A percentile compares a stretch with the other conserved stretches of the same genome.
Evolutionary conservation across 2,329 filamentous ascomycete genomes (phyloP).

Genomic region (Venturia oleaginea): DNA sequence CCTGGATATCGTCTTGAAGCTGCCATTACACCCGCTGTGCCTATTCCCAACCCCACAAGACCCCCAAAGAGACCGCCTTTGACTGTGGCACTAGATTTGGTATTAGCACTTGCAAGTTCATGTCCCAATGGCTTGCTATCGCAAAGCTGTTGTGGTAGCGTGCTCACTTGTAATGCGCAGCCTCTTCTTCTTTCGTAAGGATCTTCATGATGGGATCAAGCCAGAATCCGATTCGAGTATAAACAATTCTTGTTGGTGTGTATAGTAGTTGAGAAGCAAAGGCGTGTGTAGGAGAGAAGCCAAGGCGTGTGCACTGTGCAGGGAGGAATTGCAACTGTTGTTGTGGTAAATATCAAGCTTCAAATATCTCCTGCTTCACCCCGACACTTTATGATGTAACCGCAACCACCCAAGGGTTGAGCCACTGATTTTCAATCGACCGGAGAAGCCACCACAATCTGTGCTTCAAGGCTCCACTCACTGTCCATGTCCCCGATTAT

Average conservation of each 20-base stretch:
- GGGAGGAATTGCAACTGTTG: background rate
- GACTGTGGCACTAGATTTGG: slow-evolving; percentile 53
- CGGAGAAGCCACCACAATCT: background rate
- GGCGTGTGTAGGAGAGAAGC: background rate
- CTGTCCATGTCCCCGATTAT: background rate
- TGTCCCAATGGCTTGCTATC: background rate
- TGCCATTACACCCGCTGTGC: slow-evolving; percentile 56
- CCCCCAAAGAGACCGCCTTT: slow-evolving; percentile 72
- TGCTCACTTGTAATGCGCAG: slow-evolving; percentile 65
- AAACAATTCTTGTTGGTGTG: background rate
- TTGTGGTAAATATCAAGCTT: background rate
- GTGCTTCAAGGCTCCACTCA: background rate
- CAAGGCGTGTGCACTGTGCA: too few relatives aligned
- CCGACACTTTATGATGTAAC: slow-evolving; percentile 1
- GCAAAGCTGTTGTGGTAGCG: slow-evolving; percentile 16
- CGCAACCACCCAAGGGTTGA: background rate
- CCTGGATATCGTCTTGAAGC: slow-evolving; percentile 64
- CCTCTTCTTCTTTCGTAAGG: slow-evolving; percentile 86
- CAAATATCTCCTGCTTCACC: background rate
- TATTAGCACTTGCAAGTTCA: background rate
- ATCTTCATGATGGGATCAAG: slow-evolving; percentile 67
- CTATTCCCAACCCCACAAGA: slow-evolving; percentile 55
- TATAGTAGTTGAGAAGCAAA: background rate
- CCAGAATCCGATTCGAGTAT: background rate
- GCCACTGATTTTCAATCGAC: background rate